phyloP scores from a whole-genome alignment of 2,329 filamentous ascomycete genomes.

The Helminthosporium solani region DNA sequence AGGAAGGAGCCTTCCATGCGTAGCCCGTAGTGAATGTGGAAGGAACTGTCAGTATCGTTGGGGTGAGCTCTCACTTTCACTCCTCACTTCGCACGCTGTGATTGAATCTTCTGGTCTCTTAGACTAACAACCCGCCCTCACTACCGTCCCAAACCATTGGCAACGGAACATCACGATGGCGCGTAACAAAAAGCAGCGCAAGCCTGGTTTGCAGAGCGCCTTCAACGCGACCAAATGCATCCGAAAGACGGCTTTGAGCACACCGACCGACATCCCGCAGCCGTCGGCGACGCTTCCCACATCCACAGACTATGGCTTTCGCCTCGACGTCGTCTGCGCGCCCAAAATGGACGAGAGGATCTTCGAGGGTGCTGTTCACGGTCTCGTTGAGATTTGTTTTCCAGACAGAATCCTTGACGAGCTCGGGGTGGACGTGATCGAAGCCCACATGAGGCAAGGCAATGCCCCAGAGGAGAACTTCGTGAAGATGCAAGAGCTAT shows the following conservation, averaged over 20 bases:
- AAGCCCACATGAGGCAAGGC: slow-evolving; percentile 23
- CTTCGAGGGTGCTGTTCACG: slow-evolving; percentile 26
- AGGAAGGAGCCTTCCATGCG: no score
- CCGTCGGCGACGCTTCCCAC: slow-evolving; percentile 7
- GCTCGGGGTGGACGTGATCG: slow-evolving; percentile 19
- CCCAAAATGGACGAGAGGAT: slow-evolving; percentile 14
- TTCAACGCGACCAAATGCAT: neutral
- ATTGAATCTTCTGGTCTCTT: no score
- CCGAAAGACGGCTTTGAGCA: no score
- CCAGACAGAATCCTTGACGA: slow-evolving; percentile 24
- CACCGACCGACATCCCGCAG: neutral
- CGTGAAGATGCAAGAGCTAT: slow-evolving; percentile 13
- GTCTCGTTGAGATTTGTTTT: slow-evolving; percentile 30
- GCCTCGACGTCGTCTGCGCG: slow-evolving; percentile 24
- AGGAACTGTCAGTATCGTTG: no score
- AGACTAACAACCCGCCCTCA: no score
- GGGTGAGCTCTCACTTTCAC: no score
- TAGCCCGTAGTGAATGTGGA: no score
- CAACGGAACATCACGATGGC: neutral
- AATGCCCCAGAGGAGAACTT: slow-evolving; percentile 18
- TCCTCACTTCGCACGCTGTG: no score
- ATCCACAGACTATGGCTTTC: slow-evolving; percentile 23
- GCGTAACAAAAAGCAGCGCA: slow-evolving; percentile 2
- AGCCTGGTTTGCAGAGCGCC: neutral
- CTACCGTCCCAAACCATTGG: neutral